Evolutionary conservation across 176 grass and related monocot genomes (phyloP).

Genomic region (Dendrocalamus sinicus): DNA sequence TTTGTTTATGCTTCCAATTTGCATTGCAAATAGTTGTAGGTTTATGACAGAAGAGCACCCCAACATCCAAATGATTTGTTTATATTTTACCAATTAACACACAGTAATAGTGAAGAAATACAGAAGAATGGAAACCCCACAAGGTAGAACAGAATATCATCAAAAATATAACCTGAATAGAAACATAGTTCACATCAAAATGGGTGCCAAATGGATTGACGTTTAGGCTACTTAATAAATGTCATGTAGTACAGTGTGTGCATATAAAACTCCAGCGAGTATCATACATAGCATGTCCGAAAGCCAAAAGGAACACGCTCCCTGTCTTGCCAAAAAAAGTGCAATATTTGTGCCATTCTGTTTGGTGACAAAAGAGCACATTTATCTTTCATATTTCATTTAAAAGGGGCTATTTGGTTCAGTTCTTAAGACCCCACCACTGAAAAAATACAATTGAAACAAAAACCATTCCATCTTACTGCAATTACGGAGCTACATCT

Average conservation of each 20-base stretch:
- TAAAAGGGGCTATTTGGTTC: background rate
- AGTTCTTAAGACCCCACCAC: background rate
- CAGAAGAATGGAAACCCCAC: background rate
- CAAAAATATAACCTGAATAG: conserved; percentile 2
- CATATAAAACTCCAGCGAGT: background rate
- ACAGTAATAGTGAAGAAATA: conserved; percentile 1
- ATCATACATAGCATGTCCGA: background rate
- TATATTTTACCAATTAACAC: conserved; percentile 1
- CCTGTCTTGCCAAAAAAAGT: background rate
- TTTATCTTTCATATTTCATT: background rate
- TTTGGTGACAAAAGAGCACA: background rate
- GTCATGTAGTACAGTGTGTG: background rate
- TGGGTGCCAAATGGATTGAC: background rate
- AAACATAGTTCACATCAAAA: conserved; percentile 27
- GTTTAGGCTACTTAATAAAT: background rate
- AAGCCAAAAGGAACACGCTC: background rate
- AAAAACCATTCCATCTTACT: background rate
- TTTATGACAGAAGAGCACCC: background rate
- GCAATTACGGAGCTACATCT: background rate
- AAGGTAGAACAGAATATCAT: background rate
- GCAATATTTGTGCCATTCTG: background rate
- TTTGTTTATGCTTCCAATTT: conserved; percentile 11
- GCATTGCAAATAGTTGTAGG: background rate
- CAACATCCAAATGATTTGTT: background rate
- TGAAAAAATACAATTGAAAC: background rate